Evolutionary conservation across 2,329 filamentous ascomycete species (phyloP), one percentile per base, ranked within the genome.

Genomic region (Fusarium sp.): DNA sequence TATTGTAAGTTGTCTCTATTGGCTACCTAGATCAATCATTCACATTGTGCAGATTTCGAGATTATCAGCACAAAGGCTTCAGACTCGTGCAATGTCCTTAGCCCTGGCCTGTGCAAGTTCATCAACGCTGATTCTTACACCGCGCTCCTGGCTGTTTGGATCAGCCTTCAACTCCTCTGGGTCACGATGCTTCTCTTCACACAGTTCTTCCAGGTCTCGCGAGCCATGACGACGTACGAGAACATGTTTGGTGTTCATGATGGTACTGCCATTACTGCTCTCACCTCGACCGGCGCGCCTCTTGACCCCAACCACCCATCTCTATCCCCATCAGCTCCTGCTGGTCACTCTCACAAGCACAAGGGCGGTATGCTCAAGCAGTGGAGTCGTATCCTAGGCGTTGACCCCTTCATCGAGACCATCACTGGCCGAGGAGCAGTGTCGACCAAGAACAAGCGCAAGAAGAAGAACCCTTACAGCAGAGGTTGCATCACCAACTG

Each of bases 161-260:
- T 87, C 6, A 86, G 87, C 2, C 83, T 97, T 44, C 96, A 99
- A 79, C 86, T 97, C 31, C 91, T 93, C 18, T 99, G 96, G 96
- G 93, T 98, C 3, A 90, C 91, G n/a, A 98, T 99, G 94, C 89
- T 99, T 33, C 86, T 97, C 64, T 91, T 93, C 69, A 96, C 98
- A 5, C 96, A 99, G 78, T 89, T 97, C 56, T 86, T 97, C 55
- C 96, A 99, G 77, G 90, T 99, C 56, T 91, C 93, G 0, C 90
- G 93, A 66, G 96, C 94, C 62, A 91, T 97, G 84, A 99, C 96
- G 1, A 99, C 96, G 0, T 98, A 92, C 80, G 96, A 99, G 80
- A 97, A 94, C 79, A 98, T 99, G 94, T 90, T 90, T 68, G 91
- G 93, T 55, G 86, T 93, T 66, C 86, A 89, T 62, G 85, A 91